Evolutionary conservation across 306 rosid species (phyloP), one percentile per base, ranked within the genome.

Genomic region (Adenanthera pavonina): DNA sequence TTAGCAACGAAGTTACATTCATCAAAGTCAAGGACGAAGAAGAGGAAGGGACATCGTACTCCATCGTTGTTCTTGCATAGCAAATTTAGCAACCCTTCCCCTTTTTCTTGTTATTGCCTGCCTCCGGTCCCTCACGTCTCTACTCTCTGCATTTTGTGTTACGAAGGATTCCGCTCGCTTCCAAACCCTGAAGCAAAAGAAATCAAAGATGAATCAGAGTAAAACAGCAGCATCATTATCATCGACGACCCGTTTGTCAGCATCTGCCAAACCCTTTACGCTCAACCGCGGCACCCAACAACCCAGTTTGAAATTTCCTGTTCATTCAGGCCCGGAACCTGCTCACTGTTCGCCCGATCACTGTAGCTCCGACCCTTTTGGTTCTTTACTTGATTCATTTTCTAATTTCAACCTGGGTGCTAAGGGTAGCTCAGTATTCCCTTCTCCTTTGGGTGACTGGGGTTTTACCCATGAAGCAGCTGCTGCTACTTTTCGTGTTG

Each of bases 251-350:
- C 89, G 89, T 68, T 89, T 92, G 85, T 90, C 97, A 38, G 79
- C 92, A 36, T 82, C 79, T 5, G 97, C 97, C 52, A 87, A 83
- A 82, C 93, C 94, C 80, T 90, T 92, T 82, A 84, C 84, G 0
- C 36, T 86, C 81, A 86, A 79, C 51, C 85, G 87, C 19, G 51
- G 83, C 34, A 14, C 60, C 19, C 68, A 67, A 49, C 89, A 81
- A 62, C 79, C 86, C 41, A 35, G 34, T 67, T 85, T 61, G 60
- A 72, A 60, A 79, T 60, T 61, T 19, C 67, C 64, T 20, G 79
- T 25, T 33, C 46, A 64, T 5, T 43, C 75, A 11, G 15, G 72
- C 53, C 85, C 38, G 67, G 54, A 71, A 74, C 76, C 74, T 53
- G 33, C 25, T 75, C 10, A 17, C 19, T 13, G n/a, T 16, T 79